Evolutionary conservation across 2,329 filamentous ascomycete species (phyloP).

Genomic region (Alternaria sp.): DNA sequence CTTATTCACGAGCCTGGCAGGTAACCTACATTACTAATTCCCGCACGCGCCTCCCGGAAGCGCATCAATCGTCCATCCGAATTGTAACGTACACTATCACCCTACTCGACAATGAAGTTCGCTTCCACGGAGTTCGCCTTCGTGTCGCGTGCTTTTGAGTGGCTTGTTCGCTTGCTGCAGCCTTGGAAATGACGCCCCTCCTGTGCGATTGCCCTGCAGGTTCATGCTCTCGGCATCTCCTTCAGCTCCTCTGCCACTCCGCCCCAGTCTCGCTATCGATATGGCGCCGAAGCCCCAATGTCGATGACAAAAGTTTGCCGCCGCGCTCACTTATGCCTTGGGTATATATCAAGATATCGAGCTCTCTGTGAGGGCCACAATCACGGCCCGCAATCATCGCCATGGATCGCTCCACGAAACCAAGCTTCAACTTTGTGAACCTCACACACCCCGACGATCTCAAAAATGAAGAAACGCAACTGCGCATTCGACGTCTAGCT

Average conservation of each 20-base stretch:
- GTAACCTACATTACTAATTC: slow-evolving; percentile 17
- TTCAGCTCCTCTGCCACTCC: slow-evolving; percentile 8
- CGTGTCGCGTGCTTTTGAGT: neutral
- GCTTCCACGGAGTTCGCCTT: slow-evolving; percentile 5
- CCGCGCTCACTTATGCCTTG: neutral
- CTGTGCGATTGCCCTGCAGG: slow-evolving; percentile 7
- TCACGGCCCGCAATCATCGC: neutral
- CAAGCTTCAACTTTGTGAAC: slow-evolving; percentile 40
- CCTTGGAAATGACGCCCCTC: slow-evolving; percentile 3
- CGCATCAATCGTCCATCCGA: slow-evolving; percentile 5
- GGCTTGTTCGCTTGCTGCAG: slow-evolving; percentile 8
- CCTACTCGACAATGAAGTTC: neutral
- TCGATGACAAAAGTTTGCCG: slow-evolving; percentile 12
- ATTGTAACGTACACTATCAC: slow-evolving; percentile 8
- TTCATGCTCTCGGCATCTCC: slow-evolving; percentile 2
- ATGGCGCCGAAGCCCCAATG: neutral
- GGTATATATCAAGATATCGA: slow-evolving; percentile 3
- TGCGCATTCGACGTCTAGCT: slow-evolving; percentile 40
- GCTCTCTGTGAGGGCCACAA: neutral
- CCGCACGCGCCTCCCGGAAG: slow-evolving; percentile 6
- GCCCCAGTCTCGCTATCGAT: neutral
- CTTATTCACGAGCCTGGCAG: slow-evolving; percentile 13
- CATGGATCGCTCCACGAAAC: slow-evolving; percentile 34
- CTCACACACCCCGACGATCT: slow-evolving; percentile 40
- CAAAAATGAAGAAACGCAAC: slow-evolving; percentile 38